Evolutionary conservation across 352 stramenopile genomes (phyloP), one percentile per base, ranked within the genome.

Genomic region (Globisporangium splendens): DNA sequence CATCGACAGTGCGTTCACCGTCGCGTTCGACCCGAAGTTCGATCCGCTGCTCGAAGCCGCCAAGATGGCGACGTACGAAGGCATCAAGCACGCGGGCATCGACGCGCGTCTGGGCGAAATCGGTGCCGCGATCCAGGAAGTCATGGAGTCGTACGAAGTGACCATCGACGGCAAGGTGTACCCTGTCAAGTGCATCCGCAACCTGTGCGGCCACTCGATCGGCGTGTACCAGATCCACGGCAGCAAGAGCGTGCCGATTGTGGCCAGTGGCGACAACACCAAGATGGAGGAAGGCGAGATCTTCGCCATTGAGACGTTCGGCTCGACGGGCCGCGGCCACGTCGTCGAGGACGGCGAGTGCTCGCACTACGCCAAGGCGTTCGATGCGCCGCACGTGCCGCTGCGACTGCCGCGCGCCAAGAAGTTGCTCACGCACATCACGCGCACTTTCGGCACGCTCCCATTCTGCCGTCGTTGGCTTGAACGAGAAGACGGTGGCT

Each of bases 111-210:
- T 99, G 4, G 93, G 91, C 65, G 95, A 98, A 63, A 88, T 98
- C 55, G 92, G 93, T 13, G 93, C 83, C 60, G 73, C 68, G 17
- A 95, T 98, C 57, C 84, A 98, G 61, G 93, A 98, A 65, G 88
- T 98, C 43, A 98, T 98, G 93, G 91, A 98, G 69, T 93, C 75
- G 60, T 96, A 97, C 68, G 93, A 98, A 68, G 77, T 98, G 1
- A 91, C 96, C 66, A 76, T 98, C 50, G 75, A 98, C 67, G 92
- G 92, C 35, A 95, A 81, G 55, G 88, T 67, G 15, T 95, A 96
- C 70, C 95, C 85, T 15, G 77, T 98, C 44, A 96, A 98, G 66
- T 79, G 62, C 59, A 88, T 96, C 62, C 85, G 91, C 46, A 98
- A 98, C 67, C 77, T 98, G 8, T 97, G 97, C 62, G 93, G 93